Base-by-base conservation (phyloP, 371 early-diverging fungal genomes). In the Mortierella sp. region DNA sequence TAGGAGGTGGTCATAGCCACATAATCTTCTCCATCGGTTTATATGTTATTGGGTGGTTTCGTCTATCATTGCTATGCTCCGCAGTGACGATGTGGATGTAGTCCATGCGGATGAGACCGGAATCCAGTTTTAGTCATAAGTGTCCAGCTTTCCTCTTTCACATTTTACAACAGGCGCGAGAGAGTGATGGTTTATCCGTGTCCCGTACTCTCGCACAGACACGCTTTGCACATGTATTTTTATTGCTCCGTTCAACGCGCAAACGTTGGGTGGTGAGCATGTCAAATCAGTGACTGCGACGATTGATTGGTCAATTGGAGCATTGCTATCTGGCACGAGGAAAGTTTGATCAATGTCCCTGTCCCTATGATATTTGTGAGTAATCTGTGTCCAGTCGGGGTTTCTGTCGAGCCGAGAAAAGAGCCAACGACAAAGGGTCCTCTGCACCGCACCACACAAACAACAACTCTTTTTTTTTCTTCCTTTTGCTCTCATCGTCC, bases 391-490 rank as follows among this genome's bases (percentile, higher is more conserved):
- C 18, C 68, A 21, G 21, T 41, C 41, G 68, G 68, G 21, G 68
- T 68, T 68, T 68, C 41, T 24, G 41, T 68, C 38, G 41, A 38
- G 68, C 68, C 68, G 68, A 68, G 24, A n/a, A 38, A 48, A 32
- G 32, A 3, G 35, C 14, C 18, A 32, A 63, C n/a, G 27, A 35
- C 35, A 48, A 16, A 72, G 48, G 29, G 49, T 68, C 70, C 71
- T 44, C 54, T 54, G n/a, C n/a, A 38, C 71, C 4, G 12, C 44
- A 24, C 68, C 46, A 14, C 48, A 46, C 48, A 46, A 46, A 12
- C 48, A 46, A 70, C 76, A 76, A 44, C 21, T 21, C 44, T 1
- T 70, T 51, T 70, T 51, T 41, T 27, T 56, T 35, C 2, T 32
- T 16, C 32, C 56, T 43, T 18, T 43, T 65, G 32, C 18, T n/a